phyloP scores from a whole-genome alignment of 1,284 basidiomycete genomes.

The Quambalaria eucalypti region DNA sequence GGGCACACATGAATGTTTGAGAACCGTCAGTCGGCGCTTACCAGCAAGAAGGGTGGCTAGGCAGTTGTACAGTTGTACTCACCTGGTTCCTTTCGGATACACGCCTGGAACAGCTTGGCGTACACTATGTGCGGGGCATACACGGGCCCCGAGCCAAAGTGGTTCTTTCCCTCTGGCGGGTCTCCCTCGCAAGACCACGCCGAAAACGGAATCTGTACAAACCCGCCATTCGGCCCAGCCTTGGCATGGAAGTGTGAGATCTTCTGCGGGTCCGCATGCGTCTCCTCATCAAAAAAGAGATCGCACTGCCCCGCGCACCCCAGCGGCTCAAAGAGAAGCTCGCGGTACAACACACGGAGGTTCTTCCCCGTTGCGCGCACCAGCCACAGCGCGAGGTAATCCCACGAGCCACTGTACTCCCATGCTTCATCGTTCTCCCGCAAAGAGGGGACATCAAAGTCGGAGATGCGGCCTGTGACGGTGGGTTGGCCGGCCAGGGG shows the following conservation, averaged over 20 bases:
- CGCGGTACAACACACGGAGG: background rate
- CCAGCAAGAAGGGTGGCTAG: too few species aligned
- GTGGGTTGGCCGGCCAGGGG: background rate
- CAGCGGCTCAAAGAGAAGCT: background rate
- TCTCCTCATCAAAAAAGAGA: background rate
- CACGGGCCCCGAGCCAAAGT: background rate
- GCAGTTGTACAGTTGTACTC: too few species aligned
- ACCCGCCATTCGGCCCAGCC: background rate
- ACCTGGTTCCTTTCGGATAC: background rate
- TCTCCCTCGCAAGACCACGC: background rate
- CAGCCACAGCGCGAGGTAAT: background rate
- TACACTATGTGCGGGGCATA: background rate
- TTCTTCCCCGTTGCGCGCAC: background rate
- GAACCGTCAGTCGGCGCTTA: too few species aligned
- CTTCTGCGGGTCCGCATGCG: background rate
- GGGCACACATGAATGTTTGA: too few species aligned
- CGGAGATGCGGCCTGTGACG: background rate
- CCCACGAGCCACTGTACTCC: background rate
- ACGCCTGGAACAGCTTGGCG: background rate
- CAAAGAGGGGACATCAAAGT: background rate
- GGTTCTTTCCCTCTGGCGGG: background rate
- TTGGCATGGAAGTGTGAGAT: background rate
- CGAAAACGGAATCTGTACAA: background rate
- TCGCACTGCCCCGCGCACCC: background rate
- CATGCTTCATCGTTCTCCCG: background rate